Percentiles rank a stretch among this genome's conserved stretches.
These are phyloP conservation scores for Alternaria longipes DNA, from an alignment of 2,329 filamentous ascomycete genomes.

Conservation along the genomic window DNA sequence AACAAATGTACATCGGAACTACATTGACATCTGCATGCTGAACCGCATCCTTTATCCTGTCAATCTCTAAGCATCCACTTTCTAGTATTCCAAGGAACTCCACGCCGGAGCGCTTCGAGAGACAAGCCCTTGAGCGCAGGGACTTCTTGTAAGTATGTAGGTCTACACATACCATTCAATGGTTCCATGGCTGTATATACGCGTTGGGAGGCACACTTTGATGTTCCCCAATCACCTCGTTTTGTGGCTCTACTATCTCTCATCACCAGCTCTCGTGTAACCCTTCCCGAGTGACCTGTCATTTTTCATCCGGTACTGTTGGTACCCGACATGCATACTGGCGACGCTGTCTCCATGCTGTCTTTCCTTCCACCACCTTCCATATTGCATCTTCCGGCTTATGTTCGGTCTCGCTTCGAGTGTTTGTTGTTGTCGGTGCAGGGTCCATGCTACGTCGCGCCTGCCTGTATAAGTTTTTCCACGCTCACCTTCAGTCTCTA, in stretches of 20 bases:
- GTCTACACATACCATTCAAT: not conserved
- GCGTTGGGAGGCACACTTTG: not conserved
- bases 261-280: not conserved
- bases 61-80: not conserved
- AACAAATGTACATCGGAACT: not conserved
- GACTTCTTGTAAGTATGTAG: not conserved
- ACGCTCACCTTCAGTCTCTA: constrained; percentile 8
- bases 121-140: not conserved
- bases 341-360: not conserved
- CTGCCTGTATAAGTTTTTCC: constrained; percentile 18
- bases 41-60: not conserved
- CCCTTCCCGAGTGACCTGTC: not conserved
- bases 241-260: not conserved
- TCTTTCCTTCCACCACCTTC: constrained; percentile 4
- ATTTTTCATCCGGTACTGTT: constrained; percentile 12
- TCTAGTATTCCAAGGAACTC: not conserved
- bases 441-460: constrained; percentile 19
- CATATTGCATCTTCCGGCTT: not conserved
- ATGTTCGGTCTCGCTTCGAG: not conserved
- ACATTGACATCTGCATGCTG: not conserved
- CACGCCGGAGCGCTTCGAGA: not conserved
- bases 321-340: constrained; percentile 6
- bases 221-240: not conserved
- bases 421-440: constrained; percentile 18
- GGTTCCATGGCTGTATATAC: not conserved